phyloP scores from a whole-genome alignment of 805 yeast genomes.

The Tetrapisispora phaffii region DNA sequence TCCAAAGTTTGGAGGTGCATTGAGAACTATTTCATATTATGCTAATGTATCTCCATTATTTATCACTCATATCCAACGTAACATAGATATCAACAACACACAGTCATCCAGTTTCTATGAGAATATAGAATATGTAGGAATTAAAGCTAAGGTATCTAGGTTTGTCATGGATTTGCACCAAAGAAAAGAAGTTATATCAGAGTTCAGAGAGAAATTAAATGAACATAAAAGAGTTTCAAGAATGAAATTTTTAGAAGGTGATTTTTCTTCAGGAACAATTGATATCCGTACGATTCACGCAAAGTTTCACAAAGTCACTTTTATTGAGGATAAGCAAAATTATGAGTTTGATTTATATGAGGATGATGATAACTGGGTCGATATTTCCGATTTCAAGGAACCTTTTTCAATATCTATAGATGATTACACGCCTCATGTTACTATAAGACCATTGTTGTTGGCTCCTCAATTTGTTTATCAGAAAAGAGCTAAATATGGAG shows the following conservation, averaged over 20 bases:
- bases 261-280: slow-evolving; percentile 42
- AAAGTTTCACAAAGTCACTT: slow-evolving; percentile 29
- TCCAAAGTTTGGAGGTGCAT: slow-evolving; percentile 64
- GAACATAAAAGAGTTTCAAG: slow-evolving; percentile 39
- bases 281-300: slow-evolving; percentile 54
- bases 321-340: slow-evolving; percentile 11
- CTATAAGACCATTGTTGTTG: slow-evolving; percentile 50
- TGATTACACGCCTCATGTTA: slow-evolving; percentile 34
- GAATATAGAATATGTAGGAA: slow-evolving; percentile 49
- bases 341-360: slow-evolving; percentile 37
- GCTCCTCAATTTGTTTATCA: slow-evolving; percentile 63
- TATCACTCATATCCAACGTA: slow-evolving; percentile 60
- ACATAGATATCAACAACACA: slow-evolving; percentile 26
- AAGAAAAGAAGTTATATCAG: slow-evolving; percentile 38
- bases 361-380: slow-evolving; percentile 51
- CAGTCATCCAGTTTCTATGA: slow-evolving; percentile 12
- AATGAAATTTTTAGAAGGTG: slow-evolving; percentile 59
- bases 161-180: slow-evolving; percentile 63
- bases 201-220: slow-evolving; percentile 38
- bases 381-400: slow-evolving; percentile 51
- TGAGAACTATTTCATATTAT: slow-evolving; percentile 70
- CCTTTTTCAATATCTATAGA: slow-evolving; percentile 36
- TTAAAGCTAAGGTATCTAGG: slow-evolving; percentile 49
- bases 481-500: slow-evolving; percentile 48
- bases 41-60: slow-evolving; percentile 65